phyloP scores from a whole-genome alignment of 805 yeast species.

The Candida maesae region DNA sequence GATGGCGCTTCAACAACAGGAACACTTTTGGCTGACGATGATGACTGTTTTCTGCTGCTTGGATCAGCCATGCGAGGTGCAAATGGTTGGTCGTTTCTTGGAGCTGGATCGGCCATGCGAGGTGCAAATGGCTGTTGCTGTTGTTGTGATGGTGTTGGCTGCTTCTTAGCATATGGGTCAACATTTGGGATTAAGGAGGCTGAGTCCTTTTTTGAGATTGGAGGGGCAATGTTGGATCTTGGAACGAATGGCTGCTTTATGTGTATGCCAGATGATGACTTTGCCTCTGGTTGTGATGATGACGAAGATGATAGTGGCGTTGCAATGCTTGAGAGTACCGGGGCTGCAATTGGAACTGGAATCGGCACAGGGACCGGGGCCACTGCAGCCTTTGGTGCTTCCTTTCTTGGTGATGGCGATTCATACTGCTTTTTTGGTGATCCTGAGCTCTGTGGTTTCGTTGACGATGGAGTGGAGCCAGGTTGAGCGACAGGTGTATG shows the following conservation, averaged over 20 bases:
- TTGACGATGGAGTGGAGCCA: background rate
- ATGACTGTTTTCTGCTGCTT: background rate
- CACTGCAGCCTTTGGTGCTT: background rate
- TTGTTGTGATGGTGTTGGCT: background rate
- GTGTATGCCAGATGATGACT: background rate
- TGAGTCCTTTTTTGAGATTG: background rate
- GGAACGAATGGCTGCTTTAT: background rate
- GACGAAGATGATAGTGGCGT: background rate
- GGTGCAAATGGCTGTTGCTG: too few species aligned
- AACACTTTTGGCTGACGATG: background rate
- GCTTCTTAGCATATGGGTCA: constrained; percentile 5
- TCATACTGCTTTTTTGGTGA: background rate
- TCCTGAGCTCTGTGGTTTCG: background rate
- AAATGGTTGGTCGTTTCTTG: too few species aligned
- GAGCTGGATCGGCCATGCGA: too few species aligned
- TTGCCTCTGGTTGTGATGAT: background rate
- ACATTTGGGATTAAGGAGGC: constrained; percentile 1
- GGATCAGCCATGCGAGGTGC: too few species aligned
- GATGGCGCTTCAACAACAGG: background rate
- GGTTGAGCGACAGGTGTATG: too few species aligned
- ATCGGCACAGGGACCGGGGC: too few species aligned
- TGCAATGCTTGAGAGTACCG: background rate
- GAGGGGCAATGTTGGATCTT: background rate
- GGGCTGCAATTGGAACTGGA: background rate
- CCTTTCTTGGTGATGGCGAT: constrained; percentile 6